Evolutionary conservation across 208 protist species (phyloP).

Genomic region (Trypanosoma melophagium): DNA sequence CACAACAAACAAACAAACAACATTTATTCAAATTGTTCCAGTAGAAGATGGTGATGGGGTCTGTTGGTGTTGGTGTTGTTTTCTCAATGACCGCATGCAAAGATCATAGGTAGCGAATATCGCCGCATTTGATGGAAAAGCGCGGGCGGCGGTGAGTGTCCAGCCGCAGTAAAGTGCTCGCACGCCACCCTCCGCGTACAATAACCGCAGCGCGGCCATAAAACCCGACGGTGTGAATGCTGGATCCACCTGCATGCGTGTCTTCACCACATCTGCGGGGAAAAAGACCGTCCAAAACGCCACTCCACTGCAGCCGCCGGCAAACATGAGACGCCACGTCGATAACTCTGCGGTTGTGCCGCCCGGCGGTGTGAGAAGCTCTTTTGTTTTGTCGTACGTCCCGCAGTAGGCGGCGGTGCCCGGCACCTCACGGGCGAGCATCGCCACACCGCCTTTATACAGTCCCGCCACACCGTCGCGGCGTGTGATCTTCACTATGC

Average conservation of each 20-base stretch:
- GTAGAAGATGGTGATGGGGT: too few relatives aligned
- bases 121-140: conserved; percentile 83
- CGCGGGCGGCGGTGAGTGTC: conserved; percentile 64
- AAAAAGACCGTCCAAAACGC: conserved; percentile 86
- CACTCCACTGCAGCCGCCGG: conserved; percentile 73
- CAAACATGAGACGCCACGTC: conserved; percentile 58
- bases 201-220: conserved; percentile 26
- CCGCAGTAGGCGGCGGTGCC: conserved; percentile 84
- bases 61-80: background rate
- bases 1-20: too few relatives aligned
- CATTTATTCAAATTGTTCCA: too few relatives aligned
- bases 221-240: conserved; percentile 31
- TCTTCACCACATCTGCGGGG: conserved; percentile 87
- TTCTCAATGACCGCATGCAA: conserved; percentile 8
- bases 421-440: conserved; percentile 78
- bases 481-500: conserved; percentile 38
- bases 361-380: conserved; percentile 45
- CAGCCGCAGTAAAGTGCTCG: conserved; percentile 75
- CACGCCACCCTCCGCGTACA: conserved; percentile 66
- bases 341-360: conserved; percentile 39
- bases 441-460: conserved; percentile 69
- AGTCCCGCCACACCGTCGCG: conserved; percentile 46
- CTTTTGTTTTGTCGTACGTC: conserved; percentile 73
- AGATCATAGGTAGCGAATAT: conserved; percentile 68
- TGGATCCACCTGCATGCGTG: conserved; percentile 80